These are phyloP conservation scores for Striga hermonthica DNA, from an alignment of 305 asterid genomes.

Conservation along the genomic window DNA sequence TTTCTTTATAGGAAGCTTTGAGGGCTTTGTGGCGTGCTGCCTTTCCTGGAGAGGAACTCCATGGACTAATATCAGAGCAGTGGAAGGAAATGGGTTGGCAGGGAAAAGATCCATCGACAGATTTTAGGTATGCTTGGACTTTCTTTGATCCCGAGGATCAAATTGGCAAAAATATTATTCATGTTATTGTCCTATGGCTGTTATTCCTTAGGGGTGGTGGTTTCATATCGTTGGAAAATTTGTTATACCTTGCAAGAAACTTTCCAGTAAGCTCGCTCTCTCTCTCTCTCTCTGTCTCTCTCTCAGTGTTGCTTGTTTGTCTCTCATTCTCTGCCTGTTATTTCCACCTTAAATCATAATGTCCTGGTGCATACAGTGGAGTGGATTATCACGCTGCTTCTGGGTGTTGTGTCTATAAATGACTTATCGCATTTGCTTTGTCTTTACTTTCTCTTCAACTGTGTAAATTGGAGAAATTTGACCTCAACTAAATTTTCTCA, in stretches of 20 bases:
- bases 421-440: constrained; percentile 15
- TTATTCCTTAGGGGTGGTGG: constrained; percentile 87
- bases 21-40: constrained; percentile 85
- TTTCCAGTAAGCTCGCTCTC: constrained; percentile 63
- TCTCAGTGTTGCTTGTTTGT: neutral
- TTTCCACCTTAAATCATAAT: too few species aligned
- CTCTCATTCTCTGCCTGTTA: too few species aligned
- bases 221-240: constrained; percentile 91
- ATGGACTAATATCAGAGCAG: constrained; percentile 87
- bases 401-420: neutral
- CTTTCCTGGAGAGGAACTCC: constrained; percentile 79
- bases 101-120: constrained; percentile 99
- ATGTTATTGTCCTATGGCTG: constrained; percentile 7
- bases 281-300: constrained; percentile 27
- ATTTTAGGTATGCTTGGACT: constrained; percentile 63
- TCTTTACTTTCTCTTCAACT: constrained; percentile 7
- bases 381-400: too few species aligned
- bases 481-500: constrained; percentile 32
- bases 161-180: constrained; percentile 20
- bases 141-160: constrained; percentile 28
- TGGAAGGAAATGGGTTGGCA: constrained; percentile 99
- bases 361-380: too few species aligned
- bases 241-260: constrained; percentile 75
- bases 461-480: constrained; percentile 14
- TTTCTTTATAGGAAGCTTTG: constrained; percentile 63